phyloP scores from a whole-genome alignment of 2,329 filamentous ascomycete species.

The Nannizziopsis barbatae region DNA sequence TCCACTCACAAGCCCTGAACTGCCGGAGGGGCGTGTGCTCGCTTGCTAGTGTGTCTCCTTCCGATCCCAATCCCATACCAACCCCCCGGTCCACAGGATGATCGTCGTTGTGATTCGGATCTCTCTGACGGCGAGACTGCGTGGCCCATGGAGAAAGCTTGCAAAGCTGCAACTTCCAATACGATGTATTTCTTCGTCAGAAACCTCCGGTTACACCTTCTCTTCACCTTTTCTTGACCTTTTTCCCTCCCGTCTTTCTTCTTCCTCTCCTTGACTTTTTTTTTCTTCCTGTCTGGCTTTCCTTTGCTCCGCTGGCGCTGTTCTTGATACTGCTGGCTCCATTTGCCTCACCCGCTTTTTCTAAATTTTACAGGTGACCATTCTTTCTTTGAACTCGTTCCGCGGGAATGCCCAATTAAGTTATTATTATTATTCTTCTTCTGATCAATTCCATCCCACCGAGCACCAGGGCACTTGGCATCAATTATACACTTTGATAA shows the following conservation, averaged over 20 bases:
- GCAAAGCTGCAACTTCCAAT: constrained; percentile 11
- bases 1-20: constrained; percentile 3
- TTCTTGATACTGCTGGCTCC: not conserved
- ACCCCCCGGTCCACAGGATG: constrained; percentile 8
- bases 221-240: not conserved
- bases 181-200: constrained; percentile 8
- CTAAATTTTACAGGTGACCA: too few relatives aligned
- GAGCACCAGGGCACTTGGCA: not conserved
- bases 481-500: not conserved
- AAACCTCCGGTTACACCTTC: not conserved
- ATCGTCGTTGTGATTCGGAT: constrained; percentile 12
- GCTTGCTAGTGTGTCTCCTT: not conserved
- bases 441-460: not conserved
- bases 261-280: not conserved
- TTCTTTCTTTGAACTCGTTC: not conserved
- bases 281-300: not conserved
- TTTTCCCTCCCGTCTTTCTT: not conserved
- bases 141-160: constrained; percentile 9
- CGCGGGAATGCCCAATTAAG: not conserved
- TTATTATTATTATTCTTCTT: not conserved
- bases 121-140: constrained; percentile 11
- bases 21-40: constrained; percentile 2
- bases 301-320: not conserved
- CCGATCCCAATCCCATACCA: not conserved
- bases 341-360: too few relatives aligned